phyloP scores from a whole-genome alignment of 192 early-diverging fungal genomes.

The Geranomyces variabilis region DNA sequence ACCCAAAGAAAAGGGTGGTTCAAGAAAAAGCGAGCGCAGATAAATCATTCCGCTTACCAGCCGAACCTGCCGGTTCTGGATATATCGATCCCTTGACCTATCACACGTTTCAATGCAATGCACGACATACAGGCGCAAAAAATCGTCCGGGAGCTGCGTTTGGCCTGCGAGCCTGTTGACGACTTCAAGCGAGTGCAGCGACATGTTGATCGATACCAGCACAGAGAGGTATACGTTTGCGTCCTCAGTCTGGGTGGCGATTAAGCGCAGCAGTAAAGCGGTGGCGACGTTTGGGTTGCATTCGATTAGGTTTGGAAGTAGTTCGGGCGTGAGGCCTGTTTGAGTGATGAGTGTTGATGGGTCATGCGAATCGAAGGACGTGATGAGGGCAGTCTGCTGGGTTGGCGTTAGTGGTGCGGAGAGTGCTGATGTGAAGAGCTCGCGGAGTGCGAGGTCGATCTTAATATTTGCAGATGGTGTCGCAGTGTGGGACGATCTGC shows the following conservation, averaged over 20 bases:
- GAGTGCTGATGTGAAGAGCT: constrained; percentile 13
- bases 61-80: constrained; percentile 42
- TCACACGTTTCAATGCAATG: constrained; percentile 36
- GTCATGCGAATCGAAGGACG: background rate
- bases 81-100: constrained; percentile 23
- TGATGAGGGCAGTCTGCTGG: constrained; percentile 14
- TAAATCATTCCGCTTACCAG: constrained; percentile 20
- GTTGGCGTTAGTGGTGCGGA: constrained; percentile 18
- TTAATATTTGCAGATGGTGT: background rate
- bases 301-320: constrained; percentile 48
- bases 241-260: background rate
- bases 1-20: background rate
- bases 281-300: constrained; percentile 49
- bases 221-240: constrained; percentile 23
- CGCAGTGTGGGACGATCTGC: background rate
- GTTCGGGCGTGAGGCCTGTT: constrained; percentile 28
- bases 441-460: background rate
- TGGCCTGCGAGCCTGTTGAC: constrained; percentile 40
- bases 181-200: constrained; percentile 40
- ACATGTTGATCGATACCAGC: constrained; percentile 30
- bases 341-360: background rate
- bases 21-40: background rate
- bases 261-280: constrained; percentile 38
- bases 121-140: constrained; percentile 33
- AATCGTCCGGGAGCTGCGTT: constrained; percentile 26